These are phyloP conservation scores for Cystoderma amianthinum DNA, from an alignment of 768 basidiomycete species.

Conservation along the genomic window DNA sequence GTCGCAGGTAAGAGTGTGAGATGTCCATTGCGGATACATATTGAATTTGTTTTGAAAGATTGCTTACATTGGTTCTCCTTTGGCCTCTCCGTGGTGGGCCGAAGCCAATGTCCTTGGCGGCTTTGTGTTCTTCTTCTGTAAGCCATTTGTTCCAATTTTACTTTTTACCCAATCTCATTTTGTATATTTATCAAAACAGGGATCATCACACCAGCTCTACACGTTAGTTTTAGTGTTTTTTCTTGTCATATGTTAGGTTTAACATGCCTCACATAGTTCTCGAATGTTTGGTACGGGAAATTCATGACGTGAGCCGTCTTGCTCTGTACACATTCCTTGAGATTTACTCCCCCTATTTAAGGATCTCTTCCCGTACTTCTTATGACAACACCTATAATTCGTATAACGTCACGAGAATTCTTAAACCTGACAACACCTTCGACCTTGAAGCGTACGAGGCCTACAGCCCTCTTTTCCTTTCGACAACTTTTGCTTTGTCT, in stretches of 20 bases:
- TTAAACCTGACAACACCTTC: conserved; percentile 44
- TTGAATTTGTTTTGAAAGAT: conserved; percentile 25
- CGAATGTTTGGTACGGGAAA: conserved; percentile 53
- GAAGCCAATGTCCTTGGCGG: conserved; percentile 61
- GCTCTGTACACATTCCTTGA: neutral
- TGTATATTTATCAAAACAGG: conserved; percentile 15
- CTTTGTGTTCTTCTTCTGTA: conserved; percentile 66
- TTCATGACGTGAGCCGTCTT: conserved; percentile 42
- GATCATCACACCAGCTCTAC: conserved; percentile 56
- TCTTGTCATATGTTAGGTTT: neutral
- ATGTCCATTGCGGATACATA: neutral
- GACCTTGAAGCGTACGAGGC: conserved; percentile 42
- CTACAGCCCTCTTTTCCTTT: conserved; percentile 57
- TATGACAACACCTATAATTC: conserved; percentile 51
- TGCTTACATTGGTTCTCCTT: conserved; percentile 62
- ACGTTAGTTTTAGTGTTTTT: conserved; percentile 26
- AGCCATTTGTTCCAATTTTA: conserved; percentile 6
- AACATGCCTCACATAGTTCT: conserved; percentile 30
- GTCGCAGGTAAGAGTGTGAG: conserved; percentile 46
- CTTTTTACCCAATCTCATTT: neutral
- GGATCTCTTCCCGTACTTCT: conserved; percentile 51
- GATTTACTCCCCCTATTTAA: conserved; percentile 6
- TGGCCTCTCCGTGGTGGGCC: conserved; percentile 81
- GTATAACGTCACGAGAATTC: conserved; percentile 52
- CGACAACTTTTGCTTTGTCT: conserved; percentile 68